Percentiles rank a stretch among this genome's conserved stretches.
These are phyloP conservation scores for Acmispon strigosus DNA, from an alignment of 306 rosid genomes.

Conservation along the genomic window DNA sequence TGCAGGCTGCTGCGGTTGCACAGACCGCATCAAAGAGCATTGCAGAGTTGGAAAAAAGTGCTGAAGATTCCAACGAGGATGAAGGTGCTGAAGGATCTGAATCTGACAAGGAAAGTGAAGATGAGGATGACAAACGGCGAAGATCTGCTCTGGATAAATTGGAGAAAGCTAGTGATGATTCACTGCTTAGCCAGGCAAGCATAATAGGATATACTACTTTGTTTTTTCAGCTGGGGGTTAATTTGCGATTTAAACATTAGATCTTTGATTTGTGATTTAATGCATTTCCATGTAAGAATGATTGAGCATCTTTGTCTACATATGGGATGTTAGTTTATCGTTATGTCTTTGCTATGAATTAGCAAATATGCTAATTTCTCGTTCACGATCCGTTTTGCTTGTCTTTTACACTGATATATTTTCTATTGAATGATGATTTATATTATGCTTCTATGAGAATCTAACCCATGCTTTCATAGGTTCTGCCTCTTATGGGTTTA, in stretches of 20 bases:
- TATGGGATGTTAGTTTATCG: background rate
- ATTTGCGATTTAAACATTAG: background rate
- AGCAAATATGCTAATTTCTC: background rate
- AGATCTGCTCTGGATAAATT: conserved; percentile 71
- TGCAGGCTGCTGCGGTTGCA: conserved; percentile 87
- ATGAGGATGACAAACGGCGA: conserved; percentile 41
- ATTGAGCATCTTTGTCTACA: background rate
- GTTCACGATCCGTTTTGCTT: background rate
- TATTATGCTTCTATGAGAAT: background rate
- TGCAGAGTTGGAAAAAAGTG: conserved; percentile 59
- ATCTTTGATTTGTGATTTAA: background rate
- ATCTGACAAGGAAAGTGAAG: conserved; percentile 41
- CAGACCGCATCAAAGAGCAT: conserved; percentile 84
- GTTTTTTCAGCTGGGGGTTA: background rate
- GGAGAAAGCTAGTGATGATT: conserved; percentile 92
- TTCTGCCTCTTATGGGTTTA: background rate
- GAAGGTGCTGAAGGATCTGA: conserved; percentile 44
- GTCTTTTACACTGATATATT: background rate
- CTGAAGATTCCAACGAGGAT: conserved; percentile 49
- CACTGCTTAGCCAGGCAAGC: conserved; percentile 83
- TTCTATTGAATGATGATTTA: background rate
- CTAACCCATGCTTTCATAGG: conserved; percentile 2
- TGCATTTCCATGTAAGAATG: conserved; percentile 10
- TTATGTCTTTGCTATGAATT: background rate
- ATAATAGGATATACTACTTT: background rate